Percentiles rank a stretch among this genome's conserved stretches.
Conservation (phyloP, 768 basidiomycete species). For the Panaeolus papilionaceus region DNA sequence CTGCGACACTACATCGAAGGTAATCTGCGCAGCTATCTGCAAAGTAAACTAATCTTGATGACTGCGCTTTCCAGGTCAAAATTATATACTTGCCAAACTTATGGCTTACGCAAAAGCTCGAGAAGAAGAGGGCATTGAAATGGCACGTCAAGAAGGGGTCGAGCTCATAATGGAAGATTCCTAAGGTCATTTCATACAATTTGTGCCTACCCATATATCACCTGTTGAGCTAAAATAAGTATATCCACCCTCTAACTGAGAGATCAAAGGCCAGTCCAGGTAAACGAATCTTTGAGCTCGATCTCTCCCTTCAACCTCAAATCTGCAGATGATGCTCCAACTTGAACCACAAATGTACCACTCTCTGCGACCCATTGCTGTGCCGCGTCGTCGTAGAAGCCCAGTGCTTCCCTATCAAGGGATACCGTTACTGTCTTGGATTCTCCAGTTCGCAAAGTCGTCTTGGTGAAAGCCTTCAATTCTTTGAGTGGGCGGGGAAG, state of each 20-base stretch:
- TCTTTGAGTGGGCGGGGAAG: constrained; percentile 52
- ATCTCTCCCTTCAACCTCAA: constrained; percentile 42
- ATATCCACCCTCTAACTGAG: neutral
- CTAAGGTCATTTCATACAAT: constrained; percentile 4
- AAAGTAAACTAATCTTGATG: neutral
- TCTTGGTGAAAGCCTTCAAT: constrained; percentile 55
- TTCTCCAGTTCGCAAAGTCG: constrained; percentile 50
- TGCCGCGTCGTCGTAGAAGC: constrained; percentile 53
- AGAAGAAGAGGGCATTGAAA: constrained; percentile 50
- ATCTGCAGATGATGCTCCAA: constrained; percentile 54
- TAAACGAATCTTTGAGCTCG: constrained; percentile 40
- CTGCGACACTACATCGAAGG: constrained; percentile 72
- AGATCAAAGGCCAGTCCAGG: constrained; percentile 49
- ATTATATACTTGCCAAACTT: constrained; percentile 60
- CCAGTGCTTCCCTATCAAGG: constrained; percentile 54
- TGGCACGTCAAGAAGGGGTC: constrained; percentile 58
- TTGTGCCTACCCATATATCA: neutral
- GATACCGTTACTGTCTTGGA: constrained; percentile 41
- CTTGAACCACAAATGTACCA: constrained; percentile 50
- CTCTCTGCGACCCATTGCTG: constrained; percentile 53
- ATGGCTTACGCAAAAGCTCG: constrained; percentile 54
- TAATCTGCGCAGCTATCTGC: constrained; percentile 29
- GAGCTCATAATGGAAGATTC: constrained; percentile 57
- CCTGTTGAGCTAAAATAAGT: no score
- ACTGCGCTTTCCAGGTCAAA: constrained; percentile 52